Percentiles rank a stretch among this genome's conserved stretches.
Conservation (phyloP, 352 stramenopile genomes). For the Pythium periplocum region DNA sequence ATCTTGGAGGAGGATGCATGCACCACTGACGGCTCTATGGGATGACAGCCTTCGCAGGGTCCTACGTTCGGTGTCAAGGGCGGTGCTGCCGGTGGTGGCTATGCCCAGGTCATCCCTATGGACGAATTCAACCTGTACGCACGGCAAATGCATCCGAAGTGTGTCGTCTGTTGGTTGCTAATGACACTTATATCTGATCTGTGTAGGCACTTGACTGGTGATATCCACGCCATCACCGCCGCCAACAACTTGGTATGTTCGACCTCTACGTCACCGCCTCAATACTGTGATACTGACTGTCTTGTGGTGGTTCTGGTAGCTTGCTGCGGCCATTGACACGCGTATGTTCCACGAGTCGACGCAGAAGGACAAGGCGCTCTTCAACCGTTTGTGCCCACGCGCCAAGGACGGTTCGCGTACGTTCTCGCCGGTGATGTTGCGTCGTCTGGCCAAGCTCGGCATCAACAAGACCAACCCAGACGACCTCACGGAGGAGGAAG, state of each 20-base stretch:
- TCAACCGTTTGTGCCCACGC: conserved; percentile 76
- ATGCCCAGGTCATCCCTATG: conserved; percentile 93
- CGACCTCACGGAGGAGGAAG: conserved; percentile 94
- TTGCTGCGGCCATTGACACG: conserved; percentile 97
- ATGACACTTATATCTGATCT: not conserved
- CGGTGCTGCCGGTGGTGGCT: conserved; percentile 78
- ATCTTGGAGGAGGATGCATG: too few species aligned
- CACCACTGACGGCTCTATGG: too few species aligned
- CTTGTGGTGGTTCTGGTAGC: conserved; percentile 16
- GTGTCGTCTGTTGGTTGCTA: not conserved
- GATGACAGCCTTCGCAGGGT: conserved; percentile 91
- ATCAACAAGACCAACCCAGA: conserved; percentile 90
- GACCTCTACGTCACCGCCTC: not conserved
- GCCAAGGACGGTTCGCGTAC: conserved; percentile 78
- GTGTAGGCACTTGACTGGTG: conserved; percentile 93
- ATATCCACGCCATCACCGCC: conserved; percentile 98
- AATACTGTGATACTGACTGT: too few species aligned
- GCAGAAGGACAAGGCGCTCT: conserved; percentile 78
- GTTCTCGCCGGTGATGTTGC: conserved; percentile 92
- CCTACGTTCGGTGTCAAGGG: conserved; percentile 99
- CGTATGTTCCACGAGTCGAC: conserved; percentile 97
- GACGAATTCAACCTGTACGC: conserved; percentile 98
- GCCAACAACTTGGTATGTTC: conserved; percentile 93
- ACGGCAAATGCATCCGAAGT: too few species aligned
- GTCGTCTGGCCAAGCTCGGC: conserved; percentile 93